Base-by-base conservation (phyloP, 805 yeast genomes). In the Grigorovia yakushimaensis region DNA sequence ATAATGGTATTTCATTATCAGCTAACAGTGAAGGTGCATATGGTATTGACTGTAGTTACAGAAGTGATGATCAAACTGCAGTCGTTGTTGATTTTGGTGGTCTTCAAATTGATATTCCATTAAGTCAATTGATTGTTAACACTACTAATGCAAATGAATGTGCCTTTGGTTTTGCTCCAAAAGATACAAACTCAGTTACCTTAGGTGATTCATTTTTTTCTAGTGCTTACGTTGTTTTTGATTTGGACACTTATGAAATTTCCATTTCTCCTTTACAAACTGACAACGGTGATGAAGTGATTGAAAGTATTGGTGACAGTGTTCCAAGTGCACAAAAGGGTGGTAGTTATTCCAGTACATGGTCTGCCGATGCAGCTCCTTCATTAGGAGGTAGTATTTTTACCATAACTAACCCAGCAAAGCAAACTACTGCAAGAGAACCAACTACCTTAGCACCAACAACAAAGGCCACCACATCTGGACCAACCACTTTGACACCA, bases 151-250 rank as follows among this genome's bases (percentile, higher is more conserved):
- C 18, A 18, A n/a, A 36, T 18, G 19, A 36, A 18, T 36, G 39
- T 36, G 39, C 19, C 4, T 36, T 36, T 36, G 39, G 19, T 36
- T n/a, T 36, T 18, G 19, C 19, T n/a, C 15, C 39, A 11, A n/a
- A n/a, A n/a, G 53, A 65, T 36, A 50, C 57, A 7, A 45, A 44
- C 21, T 37, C 44, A 15, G 57, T 70, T 10, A 66, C 77, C 42
- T 63, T 81, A 41, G 85, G 85, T 42, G 83, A 78, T 58, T 69
- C 72, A 50, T 72, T 79, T 54, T 66, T 81, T 51, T 67, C 79
- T 45, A 71, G 75, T 47, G 80, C 82, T 2, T 83, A 81, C 60
- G 71, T 79, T 22, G 85, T 81, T 17, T 80, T 74, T 61, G 83
- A 84, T 60, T 64, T 81, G 45, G 85, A 79, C 27, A 73, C 73